A percentile compares a stretch with the other conserved stretches of the same genome.
Conservation (phyloP, 2,329 filamentous ascomycete species). For the Colletotrichum sp. region DNA sequence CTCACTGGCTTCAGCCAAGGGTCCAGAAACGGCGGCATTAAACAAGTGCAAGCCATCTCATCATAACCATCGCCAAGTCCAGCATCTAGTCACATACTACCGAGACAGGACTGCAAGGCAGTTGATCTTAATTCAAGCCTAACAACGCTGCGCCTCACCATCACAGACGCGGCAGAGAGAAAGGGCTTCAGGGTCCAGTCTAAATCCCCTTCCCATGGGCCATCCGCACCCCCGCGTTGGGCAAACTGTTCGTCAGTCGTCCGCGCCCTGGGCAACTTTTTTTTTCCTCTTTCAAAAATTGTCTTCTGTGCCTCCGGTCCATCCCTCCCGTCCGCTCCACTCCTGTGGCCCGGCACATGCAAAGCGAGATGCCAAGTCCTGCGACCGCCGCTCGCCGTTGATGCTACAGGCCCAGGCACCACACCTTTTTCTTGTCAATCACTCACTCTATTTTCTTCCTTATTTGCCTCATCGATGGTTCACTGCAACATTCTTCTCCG, state of each 20-base stretch:
- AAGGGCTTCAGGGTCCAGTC: conserved; percentile 2
- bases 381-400: conserved; percentile 1
- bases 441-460: neutral
- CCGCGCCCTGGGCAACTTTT: neutral
- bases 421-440: neutral
- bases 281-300: neutral
- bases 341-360: conserved; percentile 12
- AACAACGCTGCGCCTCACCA: neutral
- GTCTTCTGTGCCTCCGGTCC: conserved; percentile 17
- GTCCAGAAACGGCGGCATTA: neutral
- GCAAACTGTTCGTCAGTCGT: neutral
- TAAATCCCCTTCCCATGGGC: neutral
- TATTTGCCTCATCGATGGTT: neutral
- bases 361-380: conserved; percentile 11
- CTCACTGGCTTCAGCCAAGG: neutral
- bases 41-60: neutral
- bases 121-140: neutral
- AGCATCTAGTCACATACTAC: neutral
- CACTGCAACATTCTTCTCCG: neutral
- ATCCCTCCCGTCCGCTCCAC: conserved; percentile 21
- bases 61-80: neutral
- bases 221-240: neutral
- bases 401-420: neutral
- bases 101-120: neutral
- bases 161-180: neutral